A percentile compares a stretch with the other conserved stretches of the same genome.
Conservation (phyloP, 108 stramenopile genomes). For the Nitzschia inconspicua region DNA sequence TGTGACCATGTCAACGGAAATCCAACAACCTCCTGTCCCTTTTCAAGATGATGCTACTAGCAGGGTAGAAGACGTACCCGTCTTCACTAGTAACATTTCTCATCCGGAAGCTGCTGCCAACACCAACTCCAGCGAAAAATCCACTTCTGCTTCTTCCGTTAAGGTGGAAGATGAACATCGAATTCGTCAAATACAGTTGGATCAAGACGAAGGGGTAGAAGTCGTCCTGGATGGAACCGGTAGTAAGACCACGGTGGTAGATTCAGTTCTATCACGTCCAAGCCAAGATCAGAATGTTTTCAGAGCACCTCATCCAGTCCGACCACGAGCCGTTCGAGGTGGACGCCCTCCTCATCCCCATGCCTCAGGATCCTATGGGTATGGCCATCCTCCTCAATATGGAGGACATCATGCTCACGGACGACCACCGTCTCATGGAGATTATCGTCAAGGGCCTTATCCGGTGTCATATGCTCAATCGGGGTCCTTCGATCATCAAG, state of each 20-base stretch:
- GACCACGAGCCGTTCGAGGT: conserved; percentile 38
- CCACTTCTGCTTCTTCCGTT: too few relatives aligned
- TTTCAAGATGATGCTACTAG: too few relatives aligned
- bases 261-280: conserved; percentile 8
- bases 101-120: too few relatives aligned
- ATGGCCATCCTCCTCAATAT: conserved; percentile 19
- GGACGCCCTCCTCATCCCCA: conserved; percentile 14
- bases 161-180: conserved; percentile 2
- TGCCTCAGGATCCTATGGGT: conserved; percentile 46
- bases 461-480: conserved; percentile 35
- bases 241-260: conserved; percentile 22
- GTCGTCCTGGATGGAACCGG: conserved; percentile 40
- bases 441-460: conserved; percentile 22
- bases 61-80: too few relatives aligned
- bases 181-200: neutral
- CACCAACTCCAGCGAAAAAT: too few relatives aligned
- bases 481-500: conserved; percentile 44
- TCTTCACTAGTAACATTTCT: too few relatives aligned
- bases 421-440: neutral
- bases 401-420: conserved; percentile 2
- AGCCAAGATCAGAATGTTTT: conserved; percentile 35
- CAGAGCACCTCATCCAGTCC: conserved; percentile 38
- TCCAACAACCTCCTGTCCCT: too few relatives aligned
- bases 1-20: too few relatives aligned
- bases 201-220: conserved; percentile 39